These are phyloP conservation scores for Russula sp. DNA, from an alignment of 768 basidiomycete genomes.

Conservation along the genomic window DNA sequence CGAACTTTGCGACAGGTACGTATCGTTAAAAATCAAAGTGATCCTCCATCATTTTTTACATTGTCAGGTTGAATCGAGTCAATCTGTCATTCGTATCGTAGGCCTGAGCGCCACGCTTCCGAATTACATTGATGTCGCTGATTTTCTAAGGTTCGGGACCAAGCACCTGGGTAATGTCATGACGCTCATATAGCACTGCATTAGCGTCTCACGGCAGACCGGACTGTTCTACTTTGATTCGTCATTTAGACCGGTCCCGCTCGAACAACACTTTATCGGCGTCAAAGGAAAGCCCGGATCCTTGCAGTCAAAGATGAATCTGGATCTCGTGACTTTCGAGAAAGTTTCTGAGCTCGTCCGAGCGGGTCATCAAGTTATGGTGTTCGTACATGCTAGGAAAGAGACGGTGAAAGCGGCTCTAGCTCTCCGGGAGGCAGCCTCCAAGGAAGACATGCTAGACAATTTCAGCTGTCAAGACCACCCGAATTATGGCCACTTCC, in stretches of 20 bases:
- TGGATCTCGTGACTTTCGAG: constrained; percentile 83
- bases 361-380: constrained; percentile 98
- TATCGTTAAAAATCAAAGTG: neutral
- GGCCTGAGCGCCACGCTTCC: constrained; percentile 95
- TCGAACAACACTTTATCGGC: constrained; percentile 96
- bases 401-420: constrained; percentile 93
- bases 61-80: constrained; percentile 85
- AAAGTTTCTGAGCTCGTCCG: constrained; percentile 84
- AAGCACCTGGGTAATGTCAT: neutral
- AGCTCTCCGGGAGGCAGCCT: constrained; percentile 69
- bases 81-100: constrained; percentile 93
- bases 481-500: constrained; percentile 69
- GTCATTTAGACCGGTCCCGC: constrained; percentile 91
- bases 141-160: constrained; percentile 71
- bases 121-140: constrained; percentile 94
- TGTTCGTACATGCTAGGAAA: constrained; percentile 97
- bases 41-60: constrained; percentile 1
- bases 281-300: constrained; percentile 84
- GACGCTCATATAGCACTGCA: constrained; percentile 1
- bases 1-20: constrained; percentile 82
- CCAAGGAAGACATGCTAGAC: constrained; percentile 62
- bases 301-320: constrained; percentile 64
- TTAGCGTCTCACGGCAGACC: constrained; percentile 74
- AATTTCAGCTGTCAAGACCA: constrained; percentile 81
- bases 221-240: constrained; percentile 98